Evolutionary conservation across 768 basidiomycete species (phyloP).

Genomic region (Boletus insuetus): DNA sequence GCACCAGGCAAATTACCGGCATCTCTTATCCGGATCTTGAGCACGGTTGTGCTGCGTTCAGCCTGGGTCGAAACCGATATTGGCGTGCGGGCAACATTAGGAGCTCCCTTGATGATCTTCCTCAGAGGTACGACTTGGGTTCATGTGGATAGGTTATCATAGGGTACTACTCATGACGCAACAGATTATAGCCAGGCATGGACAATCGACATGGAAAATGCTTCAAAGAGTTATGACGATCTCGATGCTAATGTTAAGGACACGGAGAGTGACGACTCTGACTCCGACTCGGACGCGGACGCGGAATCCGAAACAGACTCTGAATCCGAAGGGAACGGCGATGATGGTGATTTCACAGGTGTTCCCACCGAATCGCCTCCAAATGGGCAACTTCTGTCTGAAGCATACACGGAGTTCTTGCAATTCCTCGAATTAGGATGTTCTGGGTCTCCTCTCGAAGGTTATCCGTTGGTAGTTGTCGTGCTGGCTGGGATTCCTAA

Average conservation of each 20-base stretch:
- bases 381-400: slow-evolving; percentile 22
- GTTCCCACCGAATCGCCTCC: not conserved
- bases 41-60: slow-evolving; percentile 60
- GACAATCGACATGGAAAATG: slow-evolving; percentile 35
- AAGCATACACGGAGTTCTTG: slow-evolving; percentile 70
- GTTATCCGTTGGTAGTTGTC: slow-evolving; percentile 80
- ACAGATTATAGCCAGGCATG: slow-evolving; percentile 67
- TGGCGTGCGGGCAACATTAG: slow-evolving; percentile 65
- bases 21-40: slow-evolving; percentile 45
- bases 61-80: slow-evolving; percentile 70
- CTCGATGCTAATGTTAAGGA: slow-evolving; percentile 29
- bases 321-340: slow-evolving; percentile 22
- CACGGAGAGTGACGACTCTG: slow-evolving; percentile 33
- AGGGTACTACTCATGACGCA: not conserved
- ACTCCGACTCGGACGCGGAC: slow-evolving; percentile 31
- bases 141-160: not conserved
- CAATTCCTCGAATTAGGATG: slow-evolving; percentile 78
- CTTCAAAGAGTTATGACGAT: slow-evolving; percentile 9
- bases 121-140: slow-evolving; percentile 52
- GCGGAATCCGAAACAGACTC: slow-evolving; percentile 24
- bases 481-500: slow-evolving; percentile 79
- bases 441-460: slow-evolving; percentile 70
- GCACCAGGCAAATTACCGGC: slow-evolving; percentile 23
- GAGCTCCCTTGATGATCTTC: slow-evolving; percentile 67
- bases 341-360: slow-evolving; percentile 38